phyloP scores from a whole-genome alignment of 1,139 yeast species.

The Sugiyamaella xylanicola region DNA sequence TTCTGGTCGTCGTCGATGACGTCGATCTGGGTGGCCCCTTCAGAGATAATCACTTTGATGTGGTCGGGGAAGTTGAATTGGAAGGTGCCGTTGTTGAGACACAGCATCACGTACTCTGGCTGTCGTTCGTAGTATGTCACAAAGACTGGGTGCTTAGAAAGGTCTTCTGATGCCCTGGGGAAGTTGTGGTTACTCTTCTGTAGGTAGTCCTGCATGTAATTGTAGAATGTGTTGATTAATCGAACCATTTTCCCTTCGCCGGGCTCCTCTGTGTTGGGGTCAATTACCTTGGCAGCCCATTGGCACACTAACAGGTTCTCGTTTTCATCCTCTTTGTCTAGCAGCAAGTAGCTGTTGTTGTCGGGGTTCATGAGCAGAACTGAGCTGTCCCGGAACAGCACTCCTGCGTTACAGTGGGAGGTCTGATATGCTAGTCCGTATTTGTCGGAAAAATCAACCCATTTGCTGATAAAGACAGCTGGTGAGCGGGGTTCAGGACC shows the following conservation, averaged over 20 bases:
- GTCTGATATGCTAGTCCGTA: constrained; percentile 95
- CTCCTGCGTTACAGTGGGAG: constrained; percentile 84
- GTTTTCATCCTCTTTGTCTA: constrained; percentile 3
- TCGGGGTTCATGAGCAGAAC: constrained; percentile 29
- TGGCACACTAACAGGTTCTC: constrained; percentile 15
- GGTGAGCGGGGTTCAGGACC: constrained; percentile 15
- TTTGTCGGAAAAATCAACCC: constrained; percentile 97
- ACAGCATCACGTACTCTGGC: constrained; percentile 65
- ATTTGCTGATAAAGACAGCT: constrained; percentile 68
- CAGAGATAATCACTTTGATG: constrained; percentile 79
- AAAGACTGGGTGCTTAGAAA: constrained; percentile 48
- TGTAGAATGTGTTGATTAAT: constrained; percentile 37
- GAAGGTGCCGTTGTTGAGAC: constrained; percentile 86
- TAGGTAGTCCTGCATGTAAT: constrained; percentile 43
- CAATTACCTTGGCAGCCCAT: constrained; percentile 28
- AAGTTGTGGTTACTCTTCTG: constrained; percentile 29
- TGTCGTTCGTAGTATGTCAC: constrained; percentile 78
- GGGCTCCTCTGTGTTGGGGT: constrained; percentile 19
- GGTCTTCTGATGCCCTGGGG: constrained; percentile 2
- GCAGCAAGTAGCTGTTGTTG: constrained; percentile 18
- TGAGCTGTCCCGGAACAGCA: constrained; percentile 30
- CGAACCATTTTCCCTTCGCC: constrained; percentile 36
- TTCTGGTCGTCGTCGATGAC: constrained; percentile 78
- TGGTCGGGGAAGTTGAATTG: constrained; percentile 97
- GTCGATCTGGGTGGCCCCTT: constrained; percentile 73